These are phyloP conservation scores for Lentinula boryana DNA, from an alignment of 768 basidiomycete species.

Conservation along the genomic window DNA sequence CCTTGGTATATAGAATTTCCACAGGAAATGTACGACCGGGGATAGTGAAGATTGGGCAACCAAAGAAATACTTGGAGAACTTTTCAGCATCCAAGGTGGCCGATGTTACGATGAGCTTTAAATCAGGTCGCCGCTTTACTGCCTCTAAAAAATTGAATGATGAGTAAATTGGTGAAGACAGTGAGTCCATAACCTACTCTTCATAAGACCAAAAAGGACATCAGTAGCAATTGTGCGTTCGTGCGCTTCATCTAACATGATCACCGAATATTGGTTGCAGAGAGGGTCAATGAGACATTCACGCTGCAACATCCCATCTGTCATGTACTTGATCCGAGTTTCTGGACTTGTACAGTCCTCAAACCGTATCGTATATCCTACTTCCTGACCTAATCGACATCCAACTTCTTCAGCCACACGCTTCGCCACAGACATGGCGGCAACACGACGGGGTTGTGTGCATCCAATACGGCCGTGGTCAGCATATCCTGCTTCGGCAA, in stretches of 20 bases:
- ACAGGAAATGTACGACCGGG: slow-evolving; percentile 99
- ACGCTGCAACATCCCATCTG: slow-evolving; percentile 98
- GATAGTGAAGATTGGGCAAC: slow-evolving; percentile 98
- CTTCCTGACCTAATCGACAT: slow-evolving; percentile 94
- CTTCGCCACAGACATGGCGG: slow-evolving; percentile 98
- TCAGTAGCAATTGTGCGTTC: slow-evolving; percentile 99
- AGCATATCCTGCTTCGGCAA: slow-evolving; percentile 91
- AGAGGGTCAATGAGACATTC: slow-evolving; percentile 96
- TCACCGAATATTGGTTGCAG: slow-evolving; percentile 85
- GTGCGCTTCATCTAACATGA: slow-evolving; percentile 99
- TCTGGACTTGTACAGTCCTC: slow-evolving; percentile 99
- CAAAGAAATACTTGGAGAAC: slow-evolving; percentile 98
- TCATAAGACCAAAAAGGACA: slow-evolving; percentile 92
- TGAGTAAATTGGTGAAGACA: slow-evolving; percentile 10
- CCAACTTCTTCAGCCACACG: slow-evolving; percentile 98
- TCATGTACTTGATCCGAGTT: slow-evolving; percentile 99
- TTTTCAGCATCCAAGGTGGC: slow-evolving; percentile 99
- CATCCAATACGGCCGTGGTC: slow-evolving; percentile 92
- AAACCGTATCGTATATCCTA: slow-evolving; percentile 98
- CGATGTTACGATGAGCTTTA: slow-evolving; percentile 97
- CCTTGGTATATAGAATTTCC: slow-evolving; percentile 97
- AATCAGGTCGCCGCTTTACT: slow-evolving; percentile 87
- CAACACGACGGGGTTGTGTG: slow-evolving; percentile 98
- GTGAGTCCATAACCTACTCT: slow-evolving; percentile 46
- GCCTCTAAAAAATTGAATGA: slow-evolving; percentile 56